Conservation (phyloP, 2,329 filamentous ascomycete genomes). For the Lachnellula suecica region DNA sequence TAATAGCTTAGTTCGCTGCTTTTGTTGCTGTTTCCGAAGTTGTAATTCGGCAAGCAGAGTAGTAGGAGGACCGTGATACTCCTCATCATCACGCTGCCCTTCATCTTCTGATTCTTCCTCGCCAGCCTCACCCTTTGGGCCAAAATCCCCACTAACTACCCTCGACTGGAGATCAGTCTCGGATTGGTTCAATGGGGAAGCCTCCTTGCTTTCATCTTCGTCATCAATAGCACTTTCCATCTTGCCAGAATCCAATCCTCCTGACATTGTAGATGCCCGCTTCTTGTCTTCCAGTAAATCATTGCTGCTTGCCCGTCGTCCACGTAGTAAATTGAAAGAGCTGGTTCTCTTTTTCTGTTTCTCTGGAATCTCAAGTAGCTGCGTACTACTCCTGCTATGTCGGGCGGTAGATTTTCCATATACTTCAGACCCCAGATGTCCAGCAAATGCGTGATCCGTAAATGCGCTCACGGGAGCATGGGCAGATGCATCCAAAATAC, state of each 20-base stretch:
- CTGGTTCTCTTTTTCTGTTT: conserved; percentile 43
- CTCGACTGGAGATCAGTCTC: conserved; percentile 15
- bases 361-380: conserved; percentile 30
- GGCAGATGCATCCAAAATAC: conserved; percentile 86
- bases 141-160: conserved; percentile 14
- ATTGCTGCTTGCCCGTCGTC: conserved; percentile 24
- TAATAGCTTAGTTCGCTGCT: conserved; percentile 71
- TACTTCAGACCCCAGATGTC: conserved; percentile 71
- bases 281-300: conserved; percentile 21
- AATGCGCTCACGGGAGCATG: conserved; percentile 87
- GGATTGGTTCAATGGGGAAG: conserved; percentile 18
- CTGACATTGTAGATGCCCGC: conserved; percentile 24
- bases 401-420: conserved; percentile 61
- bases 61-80: conserved; percentile 73
- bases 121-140: conserved; percentile 2
- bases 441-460: conserved; percentile 82
- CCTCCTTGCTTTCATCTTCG: conserved; percentile 21
- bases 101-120: conserved; percentile 42
- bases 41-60: conserved; percentile 92
- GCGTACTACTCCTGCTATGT: conserved; percentile 48
- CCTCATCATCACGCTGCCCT: conserved; percentile 40
- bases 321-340: conserved; percentile 47
- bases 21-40: conserved; percentile 85
- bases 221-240: conserved; percentile 24
- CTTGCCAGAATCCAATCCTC: conserved; percentile 15